Base-by-base conservation (phyloP, 164 flowering plant genomes). In the Cinnamomum chago region DNA sequence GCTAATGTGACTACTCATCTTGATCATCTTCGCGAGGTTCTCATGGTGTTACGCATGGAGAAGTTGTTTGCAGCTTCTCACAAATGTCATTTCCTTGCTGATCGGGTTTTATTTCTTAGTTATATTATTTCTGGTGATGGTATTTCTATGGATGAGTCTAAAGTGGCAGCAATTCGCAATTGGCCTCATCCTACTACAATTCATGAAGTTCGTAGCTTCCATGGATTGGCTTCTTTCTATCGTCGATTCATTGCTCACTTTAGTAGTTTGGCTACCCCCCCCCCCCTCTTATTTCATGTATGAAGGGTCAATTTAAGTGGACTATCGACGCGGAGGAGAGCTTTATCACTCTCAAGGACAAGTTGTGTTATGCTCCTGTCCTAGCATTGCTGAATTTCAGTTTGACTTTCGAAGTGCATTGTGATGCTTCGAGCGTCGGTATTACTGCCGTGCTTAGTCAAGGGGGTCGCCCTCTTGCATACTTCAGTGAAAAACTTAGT, bases 181-280 rank as follows among this genome's bases (percentile, higher is more conserved):
- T 51, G 55, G 55, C 55, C 55, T 51, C 1, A 1, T 10, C 55
- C 55, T 10, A 51, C 11, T 10, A 51, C 11, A 1, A 0, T 51
- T 14, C 55, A 51, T 14, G 55, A 51, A 10, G 55, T 51, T 51
- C 55, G 15, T 10, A 23, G 28, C 20, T 70, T 47, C 14, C 72
- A 50, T 47, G 72, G 72, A 40, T 68, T 68, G 22, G 52, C 68
- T 33, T 17, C 23, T 67, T 67, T 33, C 28, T 28, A 68, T 5
- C 1, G 20, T 5, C 24, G 23, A 15, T 68, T 68, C 28, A 68
- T 68, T 18, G 2, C 11, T 15, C 3, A n/a, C 7, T 70, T 50
- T 18, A 70, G 72, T 50, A n/a, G 33, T 1, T 47, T 70, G 18
- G 40, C 50, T 15, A 13, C 12, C 25, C 58, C 24, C 24, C n/a